phyloP scores from a whole-genome alignment of 2,329 filamentous ascomycete genomes.

The Fusarium continuum region DNA sequence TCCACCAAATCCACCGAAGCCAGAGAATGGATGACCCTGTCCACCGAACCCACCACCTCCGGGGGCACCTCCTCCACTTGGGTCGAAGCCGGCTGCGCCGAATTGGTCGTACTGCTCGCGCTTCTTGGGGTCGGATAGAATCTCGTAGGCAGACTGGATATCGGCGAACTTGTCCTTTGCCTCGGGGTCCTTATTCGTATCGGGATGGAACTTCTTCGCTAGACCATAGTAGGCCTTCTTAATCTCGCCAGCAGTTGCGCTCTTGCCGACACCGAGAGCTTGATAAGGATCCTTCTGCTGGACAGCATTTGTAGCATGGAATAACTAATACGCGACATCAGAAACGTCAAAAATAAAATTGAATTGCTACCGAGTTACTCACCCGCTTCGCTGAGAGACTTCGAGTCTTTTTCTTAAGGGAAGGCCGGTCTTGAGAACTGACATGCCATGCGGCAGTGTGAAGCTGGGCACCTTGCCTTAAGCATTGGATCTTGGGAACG shows the following conservation, averaged over 20 bases:
- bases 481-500: conserved; percentile 53
- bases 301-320: conserved; percentile 67
- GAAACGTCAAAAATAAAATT: conserved; percentile 11
- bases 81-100: conserved; percentile 87
- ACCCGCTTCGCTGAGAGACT: conserved; percentile 42
- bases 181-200: conserved; percentile 94
- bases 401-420: conserved; percentile 23
- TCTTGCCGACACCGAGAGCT: conserved; percentile 83
- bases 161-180: conserved; percentile 96
- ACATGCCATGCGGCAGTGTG: conserved; percentile 46
- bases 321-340: conserved; percentile 55
- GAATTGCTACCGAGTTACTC: conserved; percentile 32
- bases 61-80: conserved; percentile 67
- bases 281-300: conserved; percentile 83
- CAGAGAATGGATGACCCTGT: conserved; percentile 71
- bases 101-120: conserved; percentile 91
- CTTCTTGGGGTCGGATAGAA: conserved; percentile 92
- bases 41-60: conserved; percentile 70
- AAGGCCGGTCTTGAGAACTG: conserved; percentile 31
- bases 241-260: conserved; percentile 84
- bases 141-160: conserved; percentile 92
- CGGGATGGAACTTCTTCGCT: conserved; percentile 97
- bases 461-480: conserved; percentile 51
- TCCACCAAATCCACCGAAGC: conserved; percentile 52
- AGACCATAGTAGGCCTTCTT: conserved; percentile 99